These are phyloP conservation scores for Calvatia gigantea DNA, from an alignment of 768 basidiomycete genomes.

Conservation along the genomic window DNA sequence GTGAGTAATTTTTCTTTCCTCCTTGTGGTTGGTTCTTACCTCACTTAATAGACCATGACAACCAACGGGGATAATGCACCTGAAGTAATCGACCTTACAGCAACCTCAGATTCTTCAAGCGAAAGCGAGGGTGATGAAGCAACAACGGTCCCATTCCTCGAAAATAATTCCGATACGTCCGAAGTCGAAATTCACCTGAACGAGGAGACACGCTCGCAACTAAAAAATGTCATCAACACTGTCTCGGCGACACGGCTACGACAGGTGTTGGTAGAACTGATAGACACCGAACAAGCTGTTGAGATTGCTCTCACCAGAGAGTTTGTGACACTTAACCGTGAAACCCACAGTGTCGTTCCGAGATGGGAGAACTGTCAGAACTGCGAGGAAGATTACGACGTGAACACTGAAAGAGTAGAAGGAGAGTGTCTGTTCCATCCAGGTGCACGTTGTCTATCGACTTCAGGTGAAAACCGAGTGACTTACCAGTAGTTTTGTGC, in stretches of 20 bases:
- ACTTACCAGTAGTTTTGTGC: neutral
- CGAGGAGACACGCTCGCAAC: conserved; percentile 36
- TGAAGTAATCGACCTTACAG: conserved; percentile 45
- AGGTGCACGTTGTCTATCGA: conserved; percentile 29
- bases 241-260: conserved; percentile 43
- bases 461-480: neutral
- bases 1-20: neutral
- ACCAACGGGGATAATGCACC: conserved; percentile 19
- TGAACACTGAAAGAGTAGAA: conserved; percentile 29
- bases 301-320: conserved; percentile 40
- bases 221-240: conserved; percentile 39
- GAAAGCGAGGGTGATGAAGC: conserved; percentile 21
- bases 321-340: conserved; percentile 36
- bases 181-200: conserved; percentile 36
- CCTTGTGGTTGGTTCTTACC: neutral
- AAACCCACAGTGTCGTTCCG: conserved; percentile 31
- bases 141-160: conserved; percentile 19
- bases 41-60: conserved; percentile 21
- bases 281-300: conserved; percentile 36
- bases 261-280: conserved; percentile 33
- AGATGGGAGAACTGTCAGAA: conserved; percentile 46
- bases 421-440: conserved; percentile 50
- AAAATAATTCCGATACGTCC: conserved; percentile 15
- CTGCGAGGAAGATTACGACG: conserved; percentile 47
- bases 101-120: conserved; percentile 30